Evolutionary conservation across 1,284 basidiomycete species (phyloP).

Genomic region (Trichosporon asahii): DNA sequence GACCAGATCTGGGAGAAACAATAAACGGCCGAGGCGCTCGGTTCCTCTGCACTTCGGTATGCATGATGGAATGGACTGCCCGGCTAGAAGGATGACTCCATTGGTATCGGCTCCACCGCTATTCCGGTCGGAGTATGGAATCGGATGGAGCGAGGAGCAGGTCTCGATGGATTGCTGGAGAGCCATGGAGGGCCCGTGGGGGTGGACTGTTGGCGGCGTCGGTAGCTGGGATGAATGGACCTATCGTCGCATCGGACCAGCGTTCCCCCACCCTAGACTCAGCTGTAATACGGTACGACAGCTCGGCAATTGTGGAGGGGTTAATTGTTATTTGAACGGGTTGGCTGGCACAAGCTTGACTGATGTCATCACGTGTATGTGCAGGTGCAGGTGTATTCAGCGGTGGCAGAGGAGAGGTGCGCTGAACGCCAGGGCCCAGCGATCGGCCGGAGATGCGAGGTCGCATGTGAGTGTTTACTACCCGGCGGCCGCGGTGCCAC

Average conservation of each 20-base stretch:
- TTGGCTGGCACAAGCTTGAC: not conserved
- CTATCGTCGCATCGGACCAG: not conserved
- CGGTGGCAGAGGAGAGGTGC: not conserved
- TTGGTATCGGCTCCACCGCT: not conserved
- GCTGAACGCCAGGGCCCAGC: not conserved
- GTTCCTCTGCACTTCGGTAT: not conserved
- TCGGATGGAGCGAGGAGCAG: not conserved
- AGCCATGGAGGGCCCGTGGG: not conserved
- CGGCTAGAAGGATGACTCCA: not conserved
- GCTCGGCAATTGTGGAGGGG: not conserved
- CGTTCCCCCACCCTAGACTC: not conserved
- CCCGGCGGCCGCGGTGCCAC: conserved; percentile 1
- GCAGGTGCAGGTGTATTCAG: not conserved
- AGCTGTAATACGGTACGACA: not conserved
- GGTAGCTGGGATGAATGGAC: not conserved
- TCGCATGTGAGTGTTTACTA: conserved; percentile 7
- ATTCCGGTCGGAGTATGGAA: not conserved
- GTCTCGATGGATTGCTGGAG: not conserved
- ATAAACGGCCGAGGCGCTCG: no score
- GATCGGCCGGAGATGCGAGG: conserved; percentile 1
- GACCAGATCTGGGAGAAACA: not conserved
- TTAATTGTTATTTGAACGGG: not conserved
- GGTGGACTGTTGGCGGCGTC: not conserved
- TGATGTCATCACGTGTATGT: not conserved
- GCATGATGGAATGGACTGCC: not conserved